Base-by-base conservation (phyloP, 345 rosid genomes). In the Dimocarpus longan region DNA sequence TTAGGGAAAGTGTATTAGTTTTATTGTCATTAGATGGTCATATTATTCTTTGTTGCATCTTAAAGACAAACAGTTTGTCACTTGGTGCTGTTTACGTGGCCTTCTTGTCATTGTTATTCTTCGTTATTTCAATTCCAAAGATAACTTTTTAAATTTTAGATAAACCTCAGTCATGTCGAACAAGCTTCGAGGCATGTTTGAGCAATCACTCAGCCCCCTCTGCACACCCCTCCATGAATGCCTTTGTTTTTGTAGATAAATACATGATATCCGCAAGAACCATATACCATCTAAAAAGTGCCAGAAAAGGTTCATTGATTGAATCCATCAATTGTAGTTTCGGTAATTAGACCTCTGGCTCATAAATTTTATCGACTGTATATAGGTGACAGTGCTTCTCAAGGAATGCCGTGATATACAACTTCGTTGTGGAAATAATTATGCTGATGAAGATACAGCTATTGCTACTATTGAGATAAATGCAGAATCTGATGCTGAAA, bases 401-500 rank as follows among this genome's bases (percentile, higher is more conserved):
- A 95, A 93, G 89, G 99, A 95, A 82, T 95, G 99, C 73, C 93
- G 97, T 70, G 97, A 93, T 79, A 88, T 95, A 75, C 99, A 95
- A 84, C 88, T 95, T 52, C 97, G 93, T 7, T 88, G 93, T 89
- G 98, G 79, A 70, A 80, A 77, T 76, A 91, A 84, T 77, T 67
- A 81, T 78, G 83, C 74, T 74, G 90, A 86, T 81, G 90, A 87
- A 67, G 63, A 40, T 73, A 59, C 82, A 60, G 75, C 68, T 78
- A 59, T 76, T 70, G 84, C 84, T 74, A 82, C 84, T 82, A 80
- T 86, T 71, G 93, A 88, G 82, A 80, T 81, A 84, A 87, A 77
- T 69, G 75, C 66, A 63, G 94, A 88, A 73, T 87, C 88, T 76
- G 91, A 87, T 86, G 81, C 89, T 60, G 98, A 95, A 66, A 89